These are phyloP conservation scores for Neofusicoccum parvum DNA, from an alignment of 2,329 filamentous ascomycete species.

Conservation along the genomic window DNA sequence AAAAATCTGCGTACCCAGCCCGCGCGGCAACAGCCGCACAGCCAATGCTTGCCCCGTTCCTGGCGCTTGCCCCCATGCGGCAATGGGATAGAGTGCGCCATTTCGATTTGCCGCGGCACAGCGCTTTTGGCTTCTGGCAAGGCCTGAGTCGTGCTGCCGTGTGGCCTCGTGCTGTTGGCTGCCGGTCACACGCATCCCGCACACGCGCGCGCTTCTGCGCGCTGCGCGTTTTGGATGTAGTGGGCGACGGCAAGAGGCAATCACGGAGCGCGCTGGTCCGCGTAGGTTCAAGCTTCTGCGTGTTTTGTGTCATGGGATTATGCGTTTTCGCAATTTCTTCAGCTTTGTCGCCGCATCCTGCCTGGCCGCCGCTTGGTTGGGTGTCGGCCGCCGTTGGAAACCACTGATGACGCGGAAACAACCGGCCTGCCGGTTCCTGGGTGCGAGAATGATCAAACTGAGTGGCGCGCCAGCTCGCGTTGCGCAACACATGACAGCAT, in stretches of 20 bases:
- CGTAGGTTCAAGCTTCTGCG: constrained; percentile 1
- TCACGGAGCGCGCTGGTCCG: constrained; percentile 3
- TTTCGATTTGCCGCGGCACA: constrained; percentile 7
- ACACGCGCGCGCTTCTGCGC: constrained; percentile 14
- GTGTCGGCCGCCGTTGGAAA: background rate
- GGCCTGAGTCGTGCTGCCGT: background rate
- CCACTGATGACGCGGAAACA: constrained; percentile 11
- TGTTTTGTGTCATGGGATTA: background rate
- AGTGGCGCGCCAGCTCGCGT: background rate
- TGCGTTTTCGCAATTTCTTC: constrained; percentile 16
- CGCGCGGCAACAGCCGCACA: constrained; percentile 8
- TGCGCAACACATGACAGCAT: constrained; percentile 18
- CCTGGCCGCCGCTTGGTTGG: background rate
- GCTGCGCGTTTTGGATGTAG: constrained; percentile 7
- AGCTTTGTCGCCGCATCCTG: constrained; percentile 3
- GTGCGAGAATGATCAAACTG: constrained; percentile 7
- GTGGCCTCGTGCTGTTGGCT: background rate
- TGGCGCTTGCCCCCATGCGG: constrained; percentile 1
- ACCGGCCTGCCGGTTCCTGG: constrained; percentile 11
- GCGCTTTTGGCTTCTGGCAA: background rate
- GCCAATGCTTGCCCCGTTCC: constrained; percentile 15
- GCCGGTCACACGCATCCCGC: background rate
- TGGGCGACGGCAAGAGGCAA: background rate
- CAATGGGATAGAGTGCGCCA: constrained; percentile 2
- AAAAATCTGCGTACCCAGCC: constrained; percentile 6